A percentile compares a stretch with the other conserved stretches of the same genome.
Evolutionary conservation across 208 protist genomes (phyloP).

Genomic region (Crithidia bombi): DNA sequence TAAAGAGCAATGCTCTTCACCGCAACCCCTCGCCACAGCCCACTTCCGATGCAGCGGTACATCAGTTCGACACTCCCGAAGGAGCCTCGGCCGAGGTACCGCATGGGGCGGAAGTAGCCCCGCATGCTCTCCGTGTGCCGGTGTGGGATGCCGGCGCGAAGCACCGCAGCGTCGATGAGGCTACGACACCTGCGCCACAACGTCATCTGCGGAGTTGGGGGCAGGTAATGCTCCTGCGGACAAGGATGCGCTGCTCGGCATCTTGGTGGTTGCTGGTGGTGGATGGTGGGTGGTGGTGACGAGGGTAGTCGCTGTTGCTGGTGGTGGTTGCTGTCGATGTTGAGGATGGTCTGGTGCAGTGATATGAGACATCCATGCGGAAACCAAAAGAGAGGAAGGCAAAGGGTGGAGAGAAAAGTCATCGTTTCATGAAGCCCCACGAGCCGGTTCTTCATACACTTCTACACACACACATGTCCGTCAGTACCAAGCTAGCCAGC

Average conservation of each 20-base stretch:
- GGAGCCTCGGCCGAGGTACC: conserved; percentile 2
- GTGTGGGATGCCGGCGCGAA: not conserved
- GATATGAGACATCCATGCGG: not conserved
- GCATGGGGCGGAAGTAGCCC: not conserved
- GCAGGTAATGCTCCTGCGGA: not conserved
- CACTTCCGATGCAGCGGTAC: conserved; percentile 3
- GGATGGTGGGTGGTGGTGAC: too few species aligned
- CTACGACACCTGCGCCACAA: not conserved
- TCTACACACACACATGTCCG: too few species aligned
- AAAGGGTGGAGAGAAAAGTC: not conserved
- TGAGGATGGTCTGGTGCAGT: not conserved
- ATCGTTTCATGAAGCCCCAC: too few species aligned
- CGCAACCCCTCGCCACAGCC: not conserved
- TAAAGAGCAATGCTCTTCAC: conserved; percentile 15
- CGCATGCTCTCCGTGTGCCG: conserved; percentile 12
- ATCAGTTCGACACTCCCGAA: conserved; percentile 17
- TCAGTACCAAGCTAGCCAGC: too few species aligned
- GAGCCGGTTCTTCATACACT: too few species aligned
- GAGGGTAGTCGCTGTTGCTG: too few species aligned
- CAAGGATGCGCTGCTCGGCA: not conserved
- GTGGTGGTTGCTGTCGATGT: too few species aligned
- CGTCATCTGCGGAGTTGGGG: not conserved
- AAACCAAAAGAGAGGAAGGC: not conserved
- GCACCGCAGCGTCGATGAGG: not conserved
- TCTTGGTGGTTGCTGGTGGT: too few species aligned